Percentiles rank a stretch among this genome's conserved stretches.
phyloP scores from a whole-genome alignment of 176 grass and related monocot genomes.

The Eremochloa ophiuroides region DNA sequence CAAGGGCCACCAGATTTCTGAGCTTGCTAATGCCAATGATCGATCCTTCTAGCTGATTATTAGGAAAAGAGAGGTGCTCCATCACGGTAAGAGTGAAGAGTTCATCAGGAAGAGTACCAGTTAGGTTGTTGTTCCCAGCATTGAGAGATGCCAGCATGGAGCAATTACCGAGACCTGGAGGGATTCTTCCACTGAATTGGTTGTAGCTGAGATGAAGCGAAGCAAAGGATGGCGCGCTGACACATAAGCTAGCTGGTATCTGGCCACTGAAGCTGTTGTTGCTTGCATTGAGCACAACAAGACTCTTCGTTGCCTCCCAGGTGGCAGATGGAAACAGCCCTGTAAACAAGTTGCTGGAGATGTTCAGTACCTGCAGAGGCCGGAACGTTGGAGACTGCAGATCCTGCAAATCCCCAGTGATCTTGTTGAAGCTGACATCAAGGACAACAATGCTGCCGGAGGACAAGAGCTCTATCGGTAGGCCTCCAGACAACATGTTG shows the following conservation, averaged over 20 bases:
- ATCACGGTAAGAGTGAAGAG: conserved; percentile 12
- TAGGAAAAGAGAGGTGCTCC: conserved; percentile 18
- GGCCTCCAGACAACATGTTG: conserved; percentile 18
- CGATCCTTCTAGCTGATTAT: conserved; percentile 21
- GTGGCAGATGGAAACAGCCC: conserved; percentile 17
- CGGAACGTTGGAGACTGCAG: neutral
- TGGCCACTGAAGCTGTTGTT: conserved; percentile 37
- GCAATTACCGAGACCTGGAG: conserved; percentile 16
- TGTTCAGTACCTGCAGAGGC: conserved; percentile 38
- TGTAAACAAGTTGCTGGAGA: conserved; percentile 43
- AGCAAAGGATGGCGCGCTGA: neutral
- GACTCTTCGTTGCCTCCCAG: conserved; percentile 5
- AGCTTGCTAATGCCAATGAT: neutral
- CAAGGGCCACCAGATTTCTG: conserved; percentile 12
- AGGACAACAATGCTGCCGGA: conserved; percentile 22
- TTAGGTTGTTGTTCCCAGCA: conserved; percentile 18
- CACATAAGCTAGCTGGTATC: neutral
- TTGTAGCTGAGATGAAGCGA: conserved; percentile 32
- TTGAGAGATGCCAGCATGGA: conserved; percentile 5
- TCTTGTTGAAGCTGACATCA: conserved; percentile 41
- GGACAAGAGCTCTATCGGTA: neutral
- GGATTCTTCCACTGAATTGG: conserved; percentile 17
- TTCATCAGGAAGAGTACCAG: conserved; percentile 20
- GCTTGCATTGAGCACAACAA: conserved; percentile 30
- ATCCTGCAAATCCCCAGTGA: conserved; percentile 1